Conservation (phyloP, 1,139 yeast species). For the Yamadazyma mexicana region DNA sequence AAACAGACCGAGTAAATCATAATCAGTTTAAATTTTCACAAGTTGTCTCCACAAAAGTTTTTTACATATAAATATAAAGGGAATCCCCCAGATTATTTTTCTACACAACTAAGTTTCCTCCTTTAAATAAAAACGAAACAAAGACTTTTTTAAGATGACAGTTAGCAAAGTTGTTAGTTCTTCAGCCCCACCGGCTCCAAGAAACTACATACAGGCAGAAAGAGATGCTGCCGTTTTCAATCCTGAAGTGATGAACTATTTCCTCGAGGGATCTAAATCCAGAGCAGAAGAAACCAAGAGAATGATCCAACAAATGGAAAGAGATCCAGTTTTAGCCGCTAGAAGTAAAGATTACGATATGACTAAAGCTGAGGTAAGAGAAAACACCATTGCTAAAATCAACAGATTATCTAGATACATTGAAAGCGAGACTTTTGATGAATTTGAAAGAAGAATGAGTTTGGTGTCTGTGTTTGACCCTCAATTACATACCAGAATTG, state of each 20-base stretch:
- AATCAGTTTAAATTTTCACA: constrained; percentile 6
- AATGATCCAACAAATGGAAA: constrained; percentile 47
- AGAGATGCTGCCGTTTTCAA: constrained; percentile 37
- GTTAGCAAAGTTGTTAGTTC: constrained; percentile 17
- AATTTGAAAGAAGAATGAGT: constrained; percentile 43
- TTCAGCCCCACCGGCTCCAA: constrained; percentile 36
- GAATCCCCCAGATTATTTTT: background rate
- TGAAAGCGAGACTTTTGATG: constrained; percentile 42
- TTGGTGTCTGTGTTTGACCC: constrained; percentile 49
- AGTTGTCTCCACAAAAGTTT: constrained; percentile 12
- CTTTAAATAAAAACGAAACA: background rate
- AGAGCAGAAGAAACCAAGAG: constrained; percentile 34
- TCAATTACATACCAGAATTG: constrained; percentile 51
- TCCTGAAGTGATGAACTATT: constrained; percentile 46
- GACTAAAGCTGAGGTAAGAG: constrained; percentile 43
- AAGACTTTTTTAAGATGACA: constrained; percentile 2
- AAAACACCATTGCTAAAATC: constrained; percentile 43
- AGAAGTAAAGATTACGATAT: constrained; percentile 40
- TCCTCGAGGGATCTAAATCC: constrained; percentile 44
- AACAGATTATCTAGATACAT: constrained; percentile 44
- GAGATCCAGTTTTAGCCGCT: constrained; percentile 48
- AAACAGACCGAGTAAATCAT: no score
- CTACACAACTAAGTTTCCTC: background rate
- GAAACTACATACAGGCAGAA: constrained; percentile 35
- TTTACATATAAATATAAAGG: constrained; percentile 5